phyloP scores from a whole-genome alignment of 2,329 filamentous ascomycete genomes.

The Aspergillus fijiensis region DNA sequence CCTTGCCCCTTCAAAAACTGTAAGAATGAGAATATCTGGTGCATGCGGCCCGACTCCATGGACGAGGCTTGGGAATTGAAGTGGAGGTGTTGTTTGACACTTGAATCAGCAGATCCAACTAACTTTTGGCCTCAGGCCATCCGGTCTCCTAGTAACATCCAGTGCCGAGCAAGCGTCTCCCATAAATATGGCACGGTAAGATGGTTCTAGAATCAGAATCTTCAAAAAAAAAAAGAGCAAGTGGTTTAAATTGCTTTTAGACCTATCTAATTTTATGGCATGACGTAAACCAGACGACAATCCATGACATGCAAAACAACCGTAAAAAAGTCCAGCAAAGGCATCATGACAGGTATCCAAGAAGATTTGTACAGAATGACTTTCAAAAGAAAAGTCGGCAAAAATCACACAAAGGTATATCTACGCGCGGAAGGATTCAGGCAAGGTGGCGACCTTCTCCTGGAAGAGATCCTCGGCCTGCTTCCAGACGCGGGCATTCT shows the following conservation, averaged over 20 bases:
- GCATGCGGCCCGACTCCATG: background rate
- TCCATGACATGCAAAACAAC: background rate
- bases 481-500: conserved; percentile 72
- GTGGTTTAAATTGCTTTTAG: background rate
- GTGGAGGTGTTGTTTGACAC: background rate
- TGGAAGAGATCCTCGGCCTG: conserved; percentile 81
- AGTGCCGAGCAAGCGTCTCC: background rate
- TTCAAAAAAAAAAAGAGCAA: background rate
- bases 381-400: background rate
- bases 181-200: background rate
- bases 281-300: background rate
- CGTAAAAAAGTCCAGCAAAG: background rate
- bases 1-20: background rate
- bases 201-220: background rate
- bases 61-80: background rate
- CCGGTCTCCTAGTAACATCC: background rate
- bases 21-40: background rate
- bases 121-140: background rate
- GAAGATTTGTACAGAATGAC: background rate
- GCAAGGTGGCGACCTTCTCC: conserved; percentile 73
- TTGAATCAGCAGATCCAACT: background rate
- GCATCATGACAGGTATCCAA: conserved; percentile 2
- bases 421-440: conserved; percentile 29
- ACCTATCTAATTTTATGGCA: background rate
- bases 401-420: background rate